These are phyloP conservation scores for Harringtonia aguacate DNA, from an alignment of 2,329 filamentous ascomycete genomes.

Conservation along the genomic window DNA sequence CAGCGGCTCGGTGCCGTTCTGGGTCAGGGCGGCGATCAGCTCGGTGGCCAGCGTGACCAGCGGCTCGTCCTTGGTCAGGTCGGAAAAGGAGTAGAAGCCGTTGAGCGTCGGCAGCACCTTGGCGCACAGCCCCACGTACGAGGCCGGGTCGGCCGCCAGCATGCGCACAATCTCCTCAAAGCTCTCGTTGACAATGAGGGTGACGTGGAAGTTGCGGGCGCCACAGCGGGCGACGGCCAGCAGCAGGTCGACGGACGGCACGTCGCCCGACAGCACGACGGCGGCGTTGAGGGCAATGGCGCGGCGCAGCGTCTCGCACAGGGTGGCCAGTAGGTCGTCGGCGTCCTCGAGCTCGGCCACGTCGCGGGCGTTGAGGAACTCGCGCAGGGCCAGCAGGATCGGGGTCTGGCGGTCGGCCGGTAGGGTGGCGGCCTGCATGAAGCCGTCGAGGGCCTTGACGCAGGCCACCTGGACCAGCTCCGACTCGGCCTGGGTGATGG, in stretches of 20 bases:
- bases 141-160: conserved; percentile 54
- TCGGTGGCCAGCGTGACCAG: conserved; percentile 79
- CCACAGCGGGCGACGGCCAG: conserved; percentile 85
- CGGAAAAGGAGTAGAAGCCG: conserved; percentile 80
- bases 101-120: conserved; percentile 83
- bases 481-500: conserved; percentile 57
- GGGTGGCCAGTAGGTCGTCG: conserved; percentile 82
- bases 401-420: conserved; percentile 45
- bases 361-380: conserved; percentile 73
- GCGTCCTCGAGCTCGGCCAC: conserved; percentile 75
- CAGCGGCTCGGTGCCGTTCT: conserved; percentile 75
- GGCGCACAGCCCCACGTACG: conserved; percentile 68
- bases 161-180: conserved; percentile 77
- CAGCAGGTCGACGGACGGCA: conserved; percentile 68
- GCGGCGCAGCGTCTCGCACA: conserved; percentile 77
- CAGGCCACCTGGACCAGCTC: conserved; percentile 86
- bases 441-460: conserved; percentile 71
- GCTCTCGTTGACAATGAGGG: conserved; percentile 75
- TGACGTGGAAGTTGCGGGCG: conserved; percentile 83
- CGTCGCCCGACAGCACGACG: conserved; percentile 60
- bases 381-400: conserved; percentile 51
- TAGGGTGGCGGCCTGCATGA: conserved; percentile 44
- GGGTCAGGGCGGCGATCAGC: conserved; percentile 67
- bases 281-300: conserved; percentile 70
- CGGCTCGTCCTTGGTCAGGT: conserved; percentile 73